Percentiles rank a stretch among this genome's conserved stretches.
These are phyloP conservation scores for Ogataea parapolymorpha DNA, from an alignment of 805 yeast genomes.

Conservation along the genomic window DNA sequence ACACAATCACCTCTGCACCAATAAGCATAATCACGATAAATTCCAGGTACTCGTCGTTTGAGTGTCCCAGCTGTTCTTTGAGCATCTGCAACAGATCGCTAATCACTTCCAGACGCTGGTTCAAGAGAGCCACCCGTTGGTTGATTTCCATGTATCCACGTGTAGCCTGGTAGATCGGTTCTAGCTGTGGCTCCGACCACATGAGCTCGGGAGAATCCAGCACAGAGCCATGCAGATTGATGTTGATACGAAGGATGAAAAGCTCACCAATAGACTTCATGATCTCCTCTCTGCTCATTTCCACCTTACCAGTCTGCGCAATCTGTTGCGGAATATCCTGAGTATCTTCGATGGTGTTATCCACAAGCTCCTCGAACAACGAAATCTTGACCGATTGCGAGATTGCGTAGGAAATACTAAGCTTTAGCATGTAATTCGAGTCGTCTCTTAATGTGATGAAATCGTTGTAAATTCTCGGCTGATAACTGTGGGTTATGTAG, in stretches of 20 bases:
- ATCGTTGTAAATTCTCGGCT: slow-evolving; percentile 93
- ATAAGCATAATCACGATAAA: slow-evolving; percentile 86
- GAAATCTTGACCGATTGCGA: slow-evolving; percentile 96
- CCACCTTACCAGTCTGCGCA: slow-evolving; percentile 91
- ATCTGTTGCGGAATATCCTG: slow-evolving; percentile 96
- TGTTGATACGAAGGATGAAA: slow-evolving; percentile 80
- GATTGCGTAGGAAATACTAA: slow-evolving; percentile 91
- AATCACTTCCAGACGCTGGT: slow-evolving; percentile 91
- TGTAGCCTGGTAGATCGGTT: slow-evolving; percentile 96
- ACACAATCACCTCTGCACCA: slow-evolving; percentile 88
- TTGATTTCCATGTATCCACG: slow-evolving; percentile 94
- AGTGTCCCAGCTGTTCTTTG: slow-evolving; percentile 94
- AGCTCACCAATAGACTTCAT: slow-evolving; percentile 97
- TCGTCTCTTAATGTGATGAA: slow-evolving; percentile 91
- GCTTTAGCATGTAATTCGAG: slow-evolving; percentile 82
- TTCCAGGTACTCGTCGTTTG: slow-evolving; percentile 89
- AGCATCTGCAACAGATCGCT: slow-evolving; percentile 92
- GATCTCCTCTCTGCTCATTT: slow-evolving; percentile 89
- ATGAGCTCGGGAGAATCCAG: slow-evolving; percentile 95
- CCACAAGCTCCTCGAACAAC: slow-evolving; percentile 91
- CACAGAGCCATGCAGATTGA: slow-evolving; percentile 81
- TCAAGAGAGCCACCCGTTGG: slow-evolving; percentile 84
- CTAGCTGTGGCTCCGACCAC: slow-evolving; percentile 99
- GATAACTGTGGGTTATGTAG: slow-evolving; percentile 89
- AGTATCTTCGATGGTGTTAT: slow-evolving; percentile 94